Base-by-base conservation (phyloP, 1,284 basidiomycete genomes). In the Bjerkandera adusta region DNA sequence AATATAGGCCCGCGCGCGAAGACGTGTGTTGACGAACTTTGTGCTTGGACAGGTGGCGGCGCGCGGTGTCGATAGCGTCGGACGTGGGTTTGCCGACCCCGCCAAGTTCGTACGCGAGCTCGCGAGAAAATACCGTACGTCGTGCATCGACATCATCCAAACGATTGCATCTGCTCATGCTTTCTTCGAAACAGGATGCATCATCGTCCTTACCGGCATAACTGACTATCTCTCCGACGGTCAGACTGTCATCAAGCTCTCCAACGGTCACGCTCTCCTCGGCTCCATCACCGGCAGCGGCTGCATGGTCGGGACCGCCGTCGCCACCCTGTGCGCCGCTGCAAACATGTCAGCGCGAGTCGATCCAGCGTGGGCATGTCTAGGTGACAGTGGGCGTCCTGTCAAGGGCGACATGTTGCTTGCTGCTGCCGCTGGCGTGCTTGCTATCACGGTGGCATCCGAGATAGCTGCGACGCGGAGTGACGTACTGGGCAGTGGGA, bases 221-320 rank as follows among this genome's bases (percentile, higher is more conserved):
- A 75, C 67, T 1, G 95, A 98, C 66, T 97, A 90, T 65, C 71
- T 98, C 37, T 92, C 91, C 0, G 90, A 97, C 61, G 95, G 95
- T 1, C 58, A 69, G 4, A 72, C 68, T 3, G 84, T 90, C 2
- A 72, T 92, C 22, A 73, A 76, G 20, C 69, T 91, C 4, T 69
- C 72, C 1, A 97, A 97, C 58, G 95, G 96, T 0, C 77, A 91
- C 56, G 68, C 75, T 10, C 69, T 89, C 11, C 78, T 97, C 5
- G 85, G 84, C 0, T 71, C 79, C 27, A 92, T 97, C 52, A 97
- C 95, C 0, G 95, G 93, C 0, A 89, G 86, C 18, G 94, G 95
- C 1, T 98, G 95, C 62, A 84, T 96, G 63, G 79, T 89, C 3
- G 94, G 92, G 24, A 87, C 86, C 36, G 73, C 74, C 22, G 76